A percentile compares a stretch with the other conserved stretches of the same genome.
These are phyloP conservation scores for Camellia granthamiana DNA, from an alignment of 148 eudicot species.

Conservation along the genomic window DNA sequence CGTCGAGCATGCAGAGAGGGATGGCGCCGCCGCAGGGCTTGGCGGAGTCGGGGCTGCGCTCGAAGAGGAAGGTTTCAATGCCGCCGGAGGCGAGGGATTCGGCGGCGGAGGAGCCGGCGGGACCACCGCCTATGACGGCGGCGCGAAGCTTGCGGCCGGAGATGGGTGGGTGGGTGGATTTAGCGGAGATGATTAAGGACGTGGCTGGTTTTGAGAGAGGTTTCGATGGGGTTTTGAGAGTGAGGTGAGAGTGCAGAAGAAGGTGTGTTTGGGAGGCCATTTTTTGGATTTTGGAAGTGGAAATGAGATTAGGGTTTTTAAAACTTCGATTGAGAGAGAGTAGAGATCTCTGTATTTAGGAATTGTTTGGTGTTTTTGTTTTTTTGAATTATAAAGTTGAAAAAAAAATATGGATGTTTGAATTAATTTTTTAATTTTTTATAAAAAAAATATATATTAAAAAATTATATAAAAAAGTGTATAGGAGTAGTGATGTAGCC, in stretches of 20 bases:
- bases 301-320: neutral
- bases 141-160: conserved; percentile 54
- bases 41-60: conserved; percentile 65
- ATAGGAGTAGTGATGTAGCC: no score
- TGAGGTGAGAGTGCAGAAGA: conserved; percentile 27
- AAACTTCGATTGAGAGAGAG: neutral
- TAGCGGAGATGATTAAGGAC: conserved; percentile 17
- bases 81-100: conserved; percentile 73
- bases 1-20: conserved; percentile 90
- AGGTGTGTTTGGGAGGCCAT: conserved; percentile 37
- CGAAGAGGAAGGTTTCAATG: conserved; percentile 77
- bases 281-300: conserved; percentile 15
- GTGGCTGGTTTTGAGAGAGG: conserved; percentile 9
- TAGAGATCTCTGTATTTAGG: no score
- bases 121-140: conserved; percentile 87
- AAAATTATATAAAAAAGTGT: no score
- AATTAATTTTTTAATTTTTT: no score
- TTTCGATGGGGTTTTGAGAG: conserved; percentile 20
- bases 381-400: no score
- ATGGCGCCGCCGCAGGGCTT: conserved; percentile 97
- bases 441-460: no score
- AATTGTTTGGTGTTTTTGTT: no score
- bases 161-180: conserved; percentile 15
- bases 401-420: no score
- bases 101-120: conserved; percentile 87